Conservation (phyloP, 2,329 filamentous ascomycete species). For the Aspergillus oerlinghausenensis region DNA sequence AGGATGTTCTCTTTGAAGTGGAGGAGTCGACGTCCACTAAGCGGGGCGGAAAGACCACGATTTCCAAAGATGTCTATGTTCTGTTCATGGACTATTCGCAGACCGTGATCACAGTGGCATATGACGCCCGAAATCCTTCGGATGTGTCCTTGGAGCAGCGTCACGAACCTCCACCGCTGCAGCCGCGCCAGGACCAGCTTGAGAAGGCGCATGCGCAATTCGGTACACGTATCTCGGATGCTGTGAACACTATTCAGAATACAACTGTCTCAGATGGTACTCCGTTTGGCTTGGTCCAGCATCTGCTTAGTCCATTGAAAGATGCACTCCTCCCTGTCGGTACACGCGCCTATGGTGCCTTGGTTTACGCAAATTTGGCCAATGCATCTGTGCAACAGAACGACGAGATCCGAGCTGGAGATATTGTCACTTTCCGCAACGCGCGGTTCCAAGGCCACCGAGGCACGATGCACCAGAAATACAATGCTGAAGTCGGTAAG, state of each 20-base stretch:
- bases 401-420: slow-evolving; percentile 89
- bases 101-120: slow-evolving; percentile 77
- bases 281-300: slow-evolving; percentile 69
- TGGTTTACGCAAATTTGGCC: slow-evolving; percentile 91
- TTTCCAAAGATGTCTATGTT: slow-evolving; percentile 80
- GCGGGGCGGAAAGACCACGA: slow-evolving; percentile 63
- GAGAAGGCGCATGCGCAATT: slow-evolving; percentile 79
- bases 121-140: slow-evolving; percentile 67
- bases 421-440: slow-evolving; percentile 89
- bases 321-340: slow-evolving; percentile 78
- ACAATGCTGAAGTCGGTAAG: slow-evolving; percentile 80
- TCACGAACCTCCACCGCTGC: slow-evolving; percentile 76
- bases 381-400: slow-evolving; percentile 87
- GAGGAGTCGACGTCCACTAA: slow-evolving; percentile 70
- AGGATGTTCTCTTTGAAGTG: slow-evolving; percentile 76
- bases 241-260: slow-evolving; percentile 68
- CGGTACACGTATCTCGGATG: slow-evolving; percentile 70
- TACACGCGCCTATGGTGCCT: slow-evolving; percentile 81
- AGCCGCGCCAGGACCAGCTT: slow-evolving; percentile 85
- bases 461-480: slow-evolving; percentile 92
- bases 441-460: slow-evolving; percentile 93
- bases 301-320: slow-evolving; percentile 69
- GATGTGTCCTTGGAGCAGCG: slow-evolving; percentile 76
- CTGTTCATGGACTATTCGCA: slow-evolving; percentile 96
- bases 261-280: slow-evolving; percentile 79